Evolutionary conservation across 305 asterid genomes (phyloP).

Genomic region (Salvia sclarea): DNA sequence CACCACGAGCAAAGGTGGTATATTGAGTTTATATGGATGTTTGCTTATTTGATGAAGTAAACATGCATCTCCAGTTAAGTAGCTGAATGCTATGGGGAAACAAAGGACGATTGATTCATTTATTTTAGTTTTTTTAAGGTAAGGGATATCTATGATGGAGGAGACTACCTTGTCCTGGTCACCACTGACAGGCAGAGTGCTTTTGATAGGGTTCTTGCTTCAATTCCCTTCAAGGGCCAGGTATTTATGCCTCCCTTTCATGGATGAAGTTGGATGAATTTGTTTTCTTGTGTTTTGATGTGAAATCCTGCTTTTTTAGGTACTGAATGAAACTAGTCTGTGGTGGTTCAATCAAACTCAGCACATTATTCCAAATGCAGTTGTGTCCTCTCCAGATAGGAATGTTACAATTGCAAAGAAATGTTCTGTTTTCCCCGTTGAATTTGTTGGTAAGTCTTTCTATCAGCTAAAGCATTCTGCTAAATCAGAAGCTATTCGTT

Average conservation of each 20-base stretch:
- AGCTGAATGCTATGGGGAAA: background rate
- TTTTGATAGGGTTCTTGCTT: slow-evolving; percentile 90
- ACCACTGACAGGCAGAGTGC: slow-evolving; percentile 97
- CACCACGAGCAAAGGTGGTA: background rate
- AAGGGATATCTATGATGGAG: slow-evolving; percentile 83
- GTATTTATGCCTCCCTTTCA: slow-evolving; percentile 34
- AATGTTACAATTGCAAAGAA: slow-evolving; percentile 92
- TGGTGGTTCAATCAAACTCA: slow-evolving; percentile 93
- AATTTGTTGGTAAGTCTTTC: slow-evolving; percentile 82
- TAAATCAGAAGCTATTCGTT: background rate
- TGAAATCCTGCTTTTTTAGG: slow-evolving; percentile 44
- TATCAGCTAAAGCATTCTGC: slow-evolving; percentile 7
- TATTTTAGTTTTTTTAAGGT: slow-evolving; percentile 52
- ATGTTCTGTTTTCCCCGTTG: slow-evolving; percentile 91
- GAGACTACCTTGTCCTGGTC: slow-evolving; percentile 76
- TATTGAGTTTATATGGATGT: background rate
- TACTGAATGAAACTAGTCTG: slow-evolving; percentile 91
- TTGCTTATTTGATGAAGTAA: background rate
- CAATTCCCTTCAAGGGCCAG: slow-evolving; percentile 96
- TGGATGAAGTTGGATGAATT: background rate
- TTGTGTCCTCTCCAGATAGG: slow-evolving; percentile 77
- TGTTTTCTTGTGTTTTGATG: slow-evolving; percentile 7
- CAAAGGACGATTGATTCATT: slow-evolving; percentile 7
- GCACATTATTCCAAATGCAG: slow-evolving; percentile 86
- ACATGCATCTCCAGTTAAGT: slow-evolving; percentile 9